Evolutionary conservation across 1,284 basidiomycete species (phyloP).

Genomic region (Fomitopsis pinicola): DNA sequence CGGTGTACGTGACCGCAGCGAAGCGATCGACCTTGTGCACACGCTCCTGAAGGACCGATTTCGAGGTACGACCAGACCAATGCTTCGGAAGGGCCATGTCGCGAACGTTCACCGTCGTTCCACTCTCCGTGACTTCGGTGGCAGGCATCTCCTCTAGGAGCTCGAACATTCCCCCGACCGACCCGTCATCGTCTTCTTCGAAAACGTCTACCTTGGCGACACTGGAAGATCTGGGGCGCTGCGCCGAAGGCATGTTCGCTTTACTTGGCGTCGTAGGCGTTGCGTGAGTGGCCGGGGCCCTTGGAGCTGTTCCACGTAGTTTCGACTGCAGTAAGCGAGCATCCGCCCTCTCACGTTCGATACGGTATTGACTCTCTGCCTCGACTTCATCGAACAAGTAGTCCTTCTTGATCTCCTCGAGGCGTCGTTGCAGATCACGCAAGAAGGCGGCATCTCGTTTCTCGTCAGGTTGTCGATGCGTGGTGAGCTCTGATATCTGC

Average conservation of each 20-base stretch:
- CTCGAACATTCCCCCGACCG: conserved; percentile 67
- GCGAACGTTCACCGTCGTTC: conserved; percentile 58
- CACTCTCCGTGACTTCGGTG: conserved; percentile 46
- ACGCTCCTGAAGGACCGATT: conserved; percentile 60
- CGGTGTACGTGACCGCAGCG: conserved; percentile 67
- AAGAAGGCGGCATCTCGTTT: conserved; percentile 37
- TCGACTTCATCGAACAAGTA: conserved; percentile 77
- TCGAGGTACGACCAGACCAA: conserved; percentile 74
- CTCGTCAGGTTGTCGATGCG: conserved; percentile 29
- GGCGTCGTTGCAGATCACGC: conserved; percentile 45
- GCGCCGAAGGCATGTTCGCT: neutral
- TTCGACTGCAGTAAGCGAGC: conserved; percentile 47
- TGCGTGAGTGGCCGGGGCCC: neutral
- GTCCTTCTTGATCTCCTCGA: conserved; percentile 55
- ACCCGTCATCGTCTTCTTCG: conserved; percentile 47
- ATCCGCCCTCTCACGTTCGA: conserved; percentile 53
- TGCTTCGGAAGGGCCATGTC: conserved; percentile 82
- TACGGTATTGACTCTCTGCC: conserved; percentile 56
- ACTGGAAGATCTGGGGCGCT: neutral
- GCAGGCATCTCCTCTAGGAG: conserved; percentile 71
- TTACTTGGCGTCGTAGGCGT: neutral
- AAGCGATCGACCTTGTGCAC: conserved; percentile 69
- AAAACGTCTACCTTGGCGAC: conserved; percentile 39
- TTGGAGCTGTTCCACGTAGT: conserved; percentile 37
- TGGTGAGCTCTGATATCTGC: conserved; percentile 43